Evolutionary conservation across 2,329 filamentous ascomycete genomes (phyloP).

Genomic region (Harringtonia aguacate): DNA sequence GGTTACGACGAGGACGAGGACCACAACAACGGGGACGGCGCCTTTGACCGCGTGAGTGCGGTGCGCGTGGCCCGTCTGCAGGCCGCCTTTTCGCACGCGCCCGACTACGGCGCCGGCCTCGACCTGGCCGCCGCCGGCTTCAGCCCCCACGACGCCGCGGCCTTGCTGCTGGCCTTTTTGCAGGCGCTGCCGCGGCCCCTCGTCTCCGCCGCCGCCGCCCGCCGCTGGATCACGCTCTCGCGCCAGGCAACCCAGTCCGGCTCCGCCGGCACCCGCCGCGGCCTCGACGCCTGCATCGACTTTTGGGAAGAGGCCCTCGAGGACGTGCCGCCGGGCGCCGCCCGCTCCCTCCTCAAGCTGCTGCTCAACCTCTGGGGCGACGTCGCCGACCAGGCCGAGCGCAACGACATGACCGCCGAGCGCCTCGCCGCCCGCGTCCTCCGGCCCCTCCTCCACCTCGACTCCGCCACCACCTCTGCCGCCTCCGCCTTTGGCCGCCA

Average conservation of each 20-base stretch:
- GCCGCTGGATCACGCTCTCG: constrained; percentile 29
- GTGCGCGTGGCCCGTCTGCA: constrained; percentile 22
- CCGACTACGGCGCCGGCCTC: constrained; percentile 26
- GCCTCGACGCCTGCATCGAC: constrained; percentile 31
- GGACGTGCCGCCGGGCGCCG: constrained; percentile 25
- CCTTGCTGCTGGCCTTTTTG: constrained; percentile 27
- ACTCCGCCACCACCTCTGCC: constrained; percentile 11
- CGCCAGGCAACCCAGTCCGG: constrained; percentile 25
- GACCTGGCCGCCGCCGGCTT: constrained; percentile 21
- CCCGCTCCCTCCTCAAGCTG: constrained; percentile 28
- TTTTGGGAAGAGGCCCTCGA: constrained; percentile 35
- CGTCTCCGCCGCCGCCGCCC: constrained; percentile 24
- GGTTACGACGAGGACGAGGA: constrained; percentile 21
- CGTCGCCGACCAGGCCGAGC: constrained; percentile 24
- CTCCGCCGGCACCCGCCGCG: constrained; percentile 22
- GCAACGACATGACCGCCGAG: constrained; percentile 33
- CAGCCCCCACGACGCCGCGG: constrained; percentile 29
- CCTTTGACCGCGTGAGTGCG: constrained; percentile 15
- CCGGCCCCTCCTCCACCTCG: constrained; percentile 30
- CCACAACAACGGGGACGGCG: constrained; percentile 22
- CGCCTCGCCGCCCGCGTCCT: constrained; percentile 26
- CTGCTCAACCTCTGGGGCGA: constrained; percentile 33
- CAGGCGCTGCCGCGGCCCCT: constrained; percentile 27
- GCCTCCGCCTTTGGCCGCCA: not conserved
- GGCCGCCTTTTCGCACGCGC: constrained; percentile 23